Percentiles rank a stretch among this genome's conserved stretches.
phyloP scores from a whole-genome alignment of 2,329 filamentous ascomycete genomes.

The Microdochium paspali region DNA sequence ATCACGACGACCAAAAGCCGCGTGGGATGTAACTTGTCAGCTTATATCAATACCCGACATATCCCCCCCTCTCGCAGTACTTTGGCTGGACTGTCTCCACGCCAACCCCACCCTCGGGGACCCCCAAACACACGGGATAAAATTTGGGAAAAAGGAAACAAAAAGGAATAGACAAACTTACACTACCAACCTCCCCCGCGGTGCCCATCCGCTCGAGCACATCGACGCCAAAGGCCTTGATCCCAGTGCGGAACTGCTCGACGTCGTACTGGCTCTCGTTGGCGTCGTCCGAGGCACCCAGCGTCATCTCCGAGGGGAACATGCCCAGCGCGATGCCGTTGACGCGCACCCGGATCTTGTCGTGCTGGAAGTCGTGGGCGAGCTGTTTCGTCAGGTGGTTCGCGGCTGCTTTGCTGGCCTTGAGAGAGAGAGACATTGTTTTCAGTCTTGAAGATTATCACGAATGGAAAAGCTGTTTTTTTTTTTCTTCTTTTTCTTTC shows the following conservation, averaged over 20 bases:
- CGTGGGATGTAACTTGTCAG: too few relatives aligned
- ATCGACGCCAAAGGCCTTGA: slow-evolving; percentile 8
- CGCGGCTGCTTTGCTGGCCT: slow-evolving; percentile 15
- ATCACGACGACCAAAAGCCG: too few relatives aligned
- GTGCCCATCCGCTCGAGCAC: slow-evolving; percentile 14
- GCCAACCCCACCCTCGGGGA: too few relatives aligned
- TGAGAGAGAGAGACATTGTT: too few relatives aligned
- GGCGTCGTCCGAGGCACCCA: slow-evolving; percentile 8
- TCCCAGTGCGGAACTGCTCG: slow-evolving; percentile 7
- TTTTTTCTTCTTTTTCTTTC: too few relatives aligned
- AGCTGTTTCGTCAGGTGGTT: slow-evolving; percentile 16
- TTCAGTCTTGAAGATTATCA: too few relatives aligned
- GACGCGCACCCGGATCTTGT: slow-evolving; percentile 17
- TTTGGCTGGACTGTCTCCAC: too few relatives aligned
- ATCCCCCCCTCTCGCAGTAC: too few relatives aligned
- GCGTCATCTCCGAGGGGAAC: slow-evolving; percentile 18
- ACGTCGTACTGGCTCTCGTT: slow-evolving; percentile 11
- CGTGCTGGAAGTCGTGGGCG: slow-evolving; percentile 15
- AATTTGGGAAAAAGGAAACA: too few relatives aligned
- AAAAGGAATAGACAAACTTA: slow-evolving; percentile 6
- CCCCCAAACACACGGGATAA: too few relatives aligned
- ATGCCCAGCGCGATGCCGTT: slow-evolving; percentile 16
- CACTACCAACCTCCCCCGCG: slow-evolving; percentile 14
- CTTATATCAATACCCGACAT: too few relatives aligned
- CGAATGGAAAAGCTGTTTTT: too few relatives aligned